Evolutionary conservation across 257 asterid genomes (phyloP).

Genomic region (Primulina eburnea): DNA sequence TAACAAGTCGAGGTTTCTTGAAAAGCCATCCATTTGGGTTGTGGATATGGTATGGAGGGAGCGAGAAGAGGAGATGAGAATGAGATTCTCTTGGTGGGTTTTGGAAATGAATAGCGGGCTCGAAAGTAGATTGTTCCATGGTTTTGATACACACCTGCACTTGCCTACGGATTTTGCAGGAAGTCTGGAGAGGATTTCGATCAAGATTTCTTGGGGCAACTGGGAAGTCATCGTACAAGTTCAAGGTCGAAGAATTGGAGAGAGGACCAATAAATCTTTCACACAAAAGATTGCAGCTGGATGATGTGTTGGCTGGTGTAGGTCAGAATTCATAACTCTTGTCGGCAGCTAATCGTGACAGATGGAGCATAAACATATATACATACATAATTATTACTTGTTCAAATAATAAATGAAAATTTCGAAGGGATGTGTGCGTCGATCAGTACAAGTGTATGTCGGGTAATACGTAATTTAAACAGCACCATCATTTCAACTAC

Average conservation of each 20-base stretch:
- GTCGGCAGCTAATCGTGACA: not conserved
- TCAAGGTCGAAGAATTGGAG: not conserved
- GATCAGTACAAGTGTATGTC: too few relatives aligned
- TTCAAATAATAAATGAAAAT: too few relatives aligned
- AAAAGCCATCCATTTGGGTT: not conserved
- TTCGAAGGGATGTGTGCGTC: too few relatives aligned
- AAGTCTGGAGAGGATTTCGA: conserved; percentile 28
- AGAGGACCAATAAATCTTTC: not conserved
- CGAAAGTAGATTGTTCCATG: conserved; percentile 29
- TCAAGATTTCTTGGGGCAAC: conserved; percentile 31
- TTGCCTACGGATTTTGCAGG: conserved; percentile 35
- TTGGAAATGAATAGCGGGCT: conserved; percentile 24
- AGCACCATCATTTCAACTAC: too few relatives aligned
- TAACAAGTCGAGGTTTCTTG: conserved; percentile 12
- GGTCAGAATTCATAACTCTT: not conserved
- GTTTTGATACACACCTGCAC: conserved; percentile 34
- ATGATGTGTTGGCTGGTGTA: not conserved
- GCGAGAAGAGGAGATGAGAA: conserved; percentile 19
- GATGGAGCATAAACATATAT: not conserved
- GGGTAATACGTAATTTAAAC: too few relatives aligned
- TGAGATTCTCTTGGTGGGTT: conserved; percentile 21
- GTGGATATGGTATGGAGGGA: conserved; percentile 18
- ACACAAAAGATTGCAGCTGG: not conserved
- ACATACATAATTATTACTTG: too few relatives aligned
- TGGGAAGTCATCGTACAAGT: not conserved